A percentile compares a stretch with the other conserved stretches of the same genome.
These are phyloP conservation scores for Rhodotorula taiwanensis DNA, from an alignment of 768 basidiomycete species.

Conservation along the genomic window DNA sequence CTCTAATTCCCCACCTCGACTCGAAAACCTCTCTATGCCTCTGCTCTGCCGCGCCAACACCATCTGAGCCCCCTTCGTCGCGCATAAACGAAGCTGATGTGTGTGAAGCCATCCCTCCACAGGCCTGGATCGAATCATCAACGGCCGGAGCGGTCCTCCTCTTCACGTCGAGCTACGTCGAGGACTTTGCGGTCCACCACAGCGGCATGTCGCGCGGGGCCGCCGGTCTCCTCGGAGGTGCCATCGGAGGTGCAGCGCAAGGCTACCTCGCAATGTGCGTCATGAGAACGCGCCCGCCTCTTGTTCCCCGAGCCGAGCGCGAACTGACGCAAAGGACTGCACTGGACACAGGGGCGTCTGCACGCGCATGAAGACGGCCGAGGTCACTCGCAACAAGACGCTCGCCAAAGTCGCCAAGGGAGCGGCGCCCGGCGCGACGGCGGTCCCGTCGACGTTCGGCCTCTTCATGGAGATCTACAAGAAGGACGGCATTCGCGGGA, in stretches of 20 bases:
- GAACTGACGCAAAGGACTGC: too few species aligned
- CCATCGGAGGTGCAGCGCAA: slow-evolving; percentile 92
- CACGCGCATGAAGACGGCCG: slow-evolving; percentile 97
- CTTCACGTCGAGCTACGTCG: slow-evolving; percentile 84
- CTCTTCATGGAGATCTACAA: slow-evolving; percentile 91
- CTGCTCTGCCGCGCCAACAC: too few species aligned
- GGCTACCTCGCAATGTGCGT: slow-evolving; percentile 95
- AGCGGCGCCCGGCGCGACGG: slow-evolving; percentile 49
- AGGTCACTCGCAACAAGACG: slow-evolving; percentile 91
- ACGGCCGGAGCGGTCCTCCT: slow-evolving; percentile 93
- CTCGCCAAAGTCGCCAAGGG: slow-evolving; percentile 35
- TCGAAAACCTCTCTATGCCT: too few species aligned
- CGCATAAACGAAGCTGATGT: too few species aligned
- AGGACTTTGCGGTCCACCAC: slow-evolving; percentile 55
- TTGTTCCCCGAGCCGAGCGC: not conserved
- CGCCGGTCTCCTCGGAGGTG: slow-evolving; percentile 87
- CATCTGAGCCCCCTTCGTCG: not conserved
- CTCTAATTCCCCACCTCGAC: too few species aligned
- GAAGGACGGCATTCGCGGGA: slow-evolving; percentile 82
- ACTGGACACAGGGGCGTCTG: slow-evolving; percentile 54
- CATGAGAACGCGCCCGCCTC: not conserved
- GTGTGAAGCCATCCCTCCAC: too few species aligned
- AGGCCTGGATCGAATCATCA: slow-evolving; percentile 96
- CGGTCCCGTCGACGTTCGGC: slow-evolving; percentile 64
- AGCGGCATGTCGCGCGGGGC: slow-evolving; percentile 68